Evolutionary conservation across 176 grass and related monocot species (phyloP), one percentile per base, ranked within the genome.

Genomic region (Carex cristatella): DNA sequence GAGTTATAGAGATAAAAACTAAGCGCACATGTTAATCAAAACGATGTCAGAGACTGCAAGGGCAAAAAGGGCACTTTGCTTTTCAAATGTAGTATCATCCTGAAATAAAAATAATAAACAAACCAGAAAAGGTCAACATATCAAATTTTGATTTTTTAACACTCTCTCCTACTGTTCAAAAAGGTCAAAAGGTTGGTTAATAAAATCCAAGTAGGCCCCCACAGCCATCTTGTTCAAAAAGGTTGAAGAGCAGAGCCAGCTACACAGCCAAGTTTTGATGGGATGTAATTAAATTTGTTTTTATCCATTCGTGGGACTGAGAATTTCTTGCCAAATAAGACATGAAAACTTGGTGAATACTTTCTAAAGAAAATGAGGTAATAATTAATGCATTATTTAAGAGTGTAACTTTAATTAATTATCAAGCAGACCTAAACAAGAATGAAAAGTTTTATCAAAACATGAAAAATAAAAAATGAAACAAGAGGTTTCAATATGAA

Each of bases 11-110:
- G 30, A 31, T 55, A 83, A 77, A 70, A 48, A 53, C 79, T 42
- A 69, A 83, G 86, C 92, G 90, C 70, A 97, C 94, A 94, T 55
- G 79, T 97, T 97, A 87, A 97, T 92, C 85, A 97, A 60, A 65
- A 97, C 90, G 85, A 97, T 94, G 82, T 97, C 94, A 49, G 94
- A 97, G 79, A 97, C 80, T 58, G 92, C 92, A 38, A 97, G 89
- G 58, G 92, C 92, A 86, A 97, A 97, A 62, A 97, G 92, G 65
- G 94, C 83, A 69, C 83, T 94, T 88, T 97, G 92, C 75, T 94
- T 97, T 85, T 97, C 94, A 48, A 97, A 97, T 65, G 90, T 10
- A 40, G 94, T 91, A 82, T 91, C 90, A 86, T 95, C 91, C 93
- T 95, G 85, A 87, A 86, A 62, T 18, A 64, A 35, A 91, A 82